Percentiles rank a stretch among this genome's conserved stretches.
phyloP scores from a whole-genome alignment of 2,329 filamentous ascomycete species.

The Dactylellina cionopaga region DNA sequence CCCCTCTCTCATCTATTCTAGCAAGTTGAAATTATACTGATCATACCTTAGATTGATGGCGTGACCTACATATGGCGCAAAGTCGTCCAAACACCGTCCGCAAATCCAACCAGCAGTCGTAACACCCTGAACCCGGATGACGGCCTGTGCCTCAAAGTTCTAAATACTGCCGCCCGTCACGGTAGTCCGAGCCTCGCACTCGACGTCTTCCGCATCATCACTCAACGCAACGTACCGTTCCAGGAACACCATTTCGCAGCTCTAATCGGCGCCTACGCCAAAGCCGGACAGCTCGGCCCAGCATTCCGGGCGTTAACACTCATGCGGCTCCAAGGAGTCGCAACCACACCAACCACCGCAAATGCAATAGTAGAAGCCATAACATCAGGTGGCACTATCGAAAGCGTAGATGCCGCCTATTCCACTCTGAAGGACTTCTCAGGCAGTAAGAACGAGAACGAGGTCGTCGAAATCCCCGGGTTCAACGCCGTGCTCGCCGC shows the following conservation, averaged over 20 bases:
- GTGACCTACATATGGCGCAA: slow-evolving; percentile 77
- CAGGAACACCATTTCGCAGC: slow-evolving; percentile 79
- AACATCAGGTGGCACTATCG: slow-evolving; percentile 64
- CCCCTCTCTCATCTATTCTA: slow-evolving; percentile 44
- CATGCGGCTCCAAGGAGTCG: slow-evolving; percentile 73
- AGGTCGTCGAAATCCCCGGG: slow-evolving; percentile 60
- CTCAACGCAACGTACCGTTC: slow-evolving; percentile 67
- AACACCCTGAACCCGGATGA: slow-evolving; percentile 72
- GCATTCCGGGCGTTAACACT: slow-evolving; percentile 77
- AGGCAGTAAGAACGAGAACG: slow-evolving; percentile 16
- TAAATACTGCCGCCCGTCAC: slow-evolving; percentile 76
- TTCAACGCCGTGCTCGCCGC: slow-evolving; percentile 66
- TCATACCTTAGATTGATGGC: slow-evolving; percentile 67
- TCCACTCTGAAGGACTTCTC: slow-evolving; percentile 40
- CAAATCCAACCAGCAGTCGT: slow-evolving; percentile 54
- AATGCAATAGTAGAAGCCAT: slow-evolving; percentile 70
- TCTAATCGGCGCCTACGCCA: slow-evolving; percentile 76
- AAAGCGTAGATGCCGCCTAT: slow-evolving; percentile 58
- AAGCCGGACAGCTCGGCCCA: slow-evolving; percentile 69
- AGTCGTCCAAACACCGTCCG: slow-evolving; percentile 64
- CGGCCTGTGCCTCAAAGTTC: slow-evolving; percentile 73
- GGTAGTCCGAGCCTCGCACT: slow-evolving; percentile 76
- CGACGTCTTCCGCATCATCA: slow-evolving; percentile 74
- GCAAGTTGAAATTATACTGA: neutral
- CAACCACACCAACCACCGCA: slow-evolving; percentile 70